phyloP scores from a whole-genome alignment of 2,329 filamentous ascomycete species.

The Chrysoporthe cubensis region DNA sequence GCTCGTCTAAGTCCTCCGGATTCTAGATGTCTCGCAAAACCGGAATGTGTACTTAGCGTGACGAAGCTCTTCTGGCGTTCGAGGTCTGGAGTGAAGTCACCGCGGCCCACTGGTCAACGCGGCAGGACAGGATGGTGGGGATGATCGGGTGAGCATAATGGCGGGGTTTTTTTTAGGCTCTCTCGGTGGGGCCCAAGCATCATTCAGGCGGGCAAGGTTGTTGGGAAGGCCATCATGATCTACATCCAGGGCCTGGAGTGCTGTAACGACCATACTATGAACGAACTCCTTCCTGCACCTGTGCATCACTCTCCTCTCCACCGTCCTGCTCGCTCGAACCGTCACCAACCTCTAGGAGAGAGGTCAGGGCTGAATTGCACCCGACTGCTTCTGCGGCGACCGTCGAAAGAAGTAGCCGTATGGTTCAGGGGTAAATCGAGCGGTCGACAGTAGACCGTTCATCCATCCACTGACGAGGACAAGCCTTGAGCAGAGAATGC shows the following conservation, averaged over 20 bases:
- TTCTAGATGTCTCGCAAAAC: not conserved
- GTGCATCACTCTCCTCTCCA: not conserved
- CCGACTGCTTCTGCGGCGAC: not conserved
- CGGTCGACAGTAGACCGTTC: constrained; percentile 3
- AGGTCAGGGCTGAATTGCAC: not conserved
- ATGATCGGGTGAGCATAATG: constrained; percentile 12
- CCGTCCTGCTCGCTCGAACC: not conserved
- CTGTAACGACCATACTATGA: not conserved
- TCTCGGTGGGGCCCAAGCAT: constrained; percentile 15
- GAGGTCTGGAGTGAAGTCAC: constrained; percentile 10
- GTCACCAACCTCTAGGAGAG: not conserved
- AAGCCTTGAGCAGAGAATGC: not conserved
- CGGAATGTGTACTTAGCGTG: not conserved
- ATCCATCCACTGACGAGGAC: not conserved
- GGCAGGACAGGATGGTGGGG: constrained; percentile 1
- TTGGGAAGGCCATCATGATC: too few species aligned
- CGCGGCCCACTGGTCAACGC: not conserved
- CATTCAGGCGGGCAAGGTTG: not conserved
- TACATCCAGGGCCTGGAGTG: not conserved
- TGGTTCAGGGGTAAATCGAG: not conserved
- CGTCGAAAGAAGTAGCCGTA: not conserved
- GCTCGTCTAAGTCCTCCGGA: not conserved
- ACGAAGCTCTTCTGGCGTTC: not conserved
- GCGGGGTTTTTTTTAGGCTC: constrained; percentile 5
- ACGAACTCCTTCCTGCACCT: not conserved